Conservation (phyloP, 176 grass and related monocot species). For the Rhipidocladum racemiflorum region DNA sequence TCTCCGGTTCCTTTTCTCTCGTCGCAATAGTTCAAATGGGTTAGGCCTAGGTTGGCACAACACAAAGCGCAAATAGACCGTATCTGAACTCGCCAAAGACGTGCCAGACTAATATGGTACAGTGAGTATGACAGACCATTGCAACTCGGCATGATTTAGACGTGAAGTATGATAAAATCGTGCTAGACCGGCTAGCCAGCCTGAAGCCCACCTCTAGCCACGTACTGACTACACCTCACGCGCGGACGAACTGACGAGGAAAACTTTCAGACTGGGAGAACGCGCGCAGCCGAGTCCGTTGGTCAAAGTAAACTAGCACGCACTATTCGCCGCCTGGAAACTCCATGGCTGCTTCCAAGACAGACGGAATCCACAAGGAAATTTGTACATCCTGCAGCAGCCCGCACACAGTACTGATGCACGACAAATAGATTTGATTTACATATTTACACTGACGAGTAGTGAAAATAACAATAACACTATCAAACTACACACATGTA, state of each 20-base stretch:
- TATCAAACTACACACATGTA: not conserved
- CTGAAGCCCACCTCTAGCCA: no score
- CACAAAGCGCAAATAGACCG: no score
- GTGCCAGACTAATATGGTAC: no score
- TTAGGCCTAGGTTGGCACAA: no score
- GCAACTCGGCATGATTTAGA: no score
- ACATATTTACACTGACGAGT: not conserved
- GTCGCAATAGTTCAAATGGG: no score
- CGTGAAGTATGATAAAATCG: no score
- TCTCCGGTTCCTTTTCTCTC: no score
- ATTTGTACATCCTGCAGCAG: not conserved
- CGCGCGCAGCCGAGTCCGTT: not conserved
- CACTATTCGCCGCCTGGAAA: not conserved
- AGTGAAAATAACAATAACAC: constrained; percentile 5
- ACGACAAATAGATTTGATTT: not conserved
- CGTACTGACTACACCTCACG: not conserved
- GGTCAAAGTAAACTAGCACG: constrained; percentile 20
- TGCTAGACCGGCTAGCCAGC: no score
- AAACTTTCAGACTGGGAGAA: constrained; percentile 10
- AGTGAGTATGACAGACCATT: no score
- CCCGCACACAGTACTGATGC: not conserved
- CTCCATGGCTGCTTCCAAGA: not conserved
- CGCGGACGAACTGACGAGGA: not conserved
- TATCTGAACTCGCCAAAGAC: no score
- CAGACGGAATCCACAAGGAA: not conserved